Base-by-base conservation (phyloP, 176 grass and related monocot species). In the Zoysia japonica region DNA sequence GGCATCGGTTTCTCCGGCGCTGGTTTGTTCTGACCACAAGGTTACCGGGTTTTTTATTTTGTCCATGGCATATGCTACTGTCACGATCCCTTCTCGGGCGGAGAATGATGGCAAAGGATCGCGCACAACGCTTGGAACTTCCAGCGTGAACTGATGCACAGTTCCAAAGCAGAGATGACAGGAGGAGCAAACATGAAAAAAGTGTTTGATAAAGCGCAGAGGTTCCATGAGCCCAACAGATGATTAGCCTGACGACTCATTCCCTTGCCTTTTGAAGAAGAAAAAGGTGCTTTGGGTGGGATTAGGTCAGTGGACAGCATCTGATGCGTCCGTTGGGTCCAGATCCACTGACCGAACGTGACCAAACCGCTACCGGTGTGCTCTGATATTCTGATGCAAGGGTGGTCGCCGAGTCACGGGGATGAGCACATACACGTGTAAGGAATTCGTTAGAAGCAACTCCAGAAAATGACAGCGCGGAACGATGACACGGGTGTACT, bases 231-330 rank as follows among this genome's bases (percentile, higher is more conserved):
- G 45, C 61, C 4, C 20, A 6, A 43, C 44, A 60, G 17, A 63
- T 76, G 78, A 76, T 81, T 86, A 63, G 65, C 39, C 38, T 70
- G 78, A 14, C n/a, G 64, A 51, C 79, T 35, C 15, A 50, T 59
- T 49, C 66, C 47, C 70, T 56, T 47, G 28, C 70, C 77, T 28
- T 71, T 83, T 65, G 2, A 51, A 74, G 53, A 38, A 57, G 63
- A 28, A 28, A 28, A 28, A 28, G 28, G 28, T 65, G 39, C 19
- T 5, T 16, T 67, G 5, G 71, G 68, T 75, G 81, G 70, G 65
- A 75, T 84, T 88, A 80, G 76, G 81, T 75, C 77, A 55, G 55
- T 64, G 70, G 76, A 64, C 81, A 84, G 55, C 57, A 17, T 76
- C 65, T 76, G 81, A 80, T 14, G 71, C 63, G 15, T 47, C 62